Evolutionary conservation across 2,329 filamentous ascomycete species (phyloP).

Genomic region (Coniochaeta ligniaria): DNA sequence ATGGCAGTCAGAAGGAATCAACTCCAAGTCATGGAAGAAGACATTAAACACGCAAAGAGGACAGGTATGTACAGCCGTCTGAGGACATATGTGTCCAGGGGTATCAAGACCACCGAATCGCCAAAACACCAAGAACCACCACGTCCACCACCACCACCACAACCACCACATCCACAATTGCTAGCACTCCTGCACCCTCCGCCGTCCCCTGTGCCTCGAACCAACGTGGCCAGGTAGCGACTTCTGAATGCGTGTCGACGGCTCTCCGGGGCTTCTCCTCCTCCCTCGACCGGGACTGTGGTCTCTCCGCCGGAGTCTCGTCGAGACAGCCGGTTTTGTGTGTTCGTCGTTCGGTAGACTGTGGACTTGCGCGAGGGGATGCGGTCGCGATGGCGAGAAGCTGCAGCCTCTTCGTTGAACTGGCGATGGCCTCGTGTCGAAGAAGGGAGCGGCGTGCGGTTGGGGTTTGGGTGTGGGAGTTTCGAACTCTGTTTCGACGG

Average conservation of each 20-base stretch:
- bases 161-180: slow-evolving; percentile 7
- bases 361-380: slow-evolving; percentile 20
- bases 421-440: slow-evolving; percentile 14
- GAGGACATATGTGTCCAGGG: slow-evolving; percentile 26
- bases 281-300: slow-evolving; percentile 23
- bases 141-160: not conserved
- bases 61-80: slow-evolving; percentile 18
- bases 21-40: not conserved
- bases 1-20: not conserved
- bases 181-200: slow-evolving; percentile 28
- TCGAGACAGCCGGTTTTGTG: slow-evolving; percentile 19
- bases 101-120: not conserved
- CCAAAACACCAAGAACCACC: not conserved
- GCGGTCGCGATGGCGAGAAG: slow-evolving; percentile 17
- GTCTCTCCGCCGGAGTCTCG: slow-evolving; percentile 20
- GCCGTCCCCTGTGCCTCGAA: slow-evolving; percentile 32
- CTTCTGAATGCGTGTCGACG: slow-evolving; percentile 41
- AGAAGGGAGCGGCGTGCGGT: slow-evolving; percentile 13
- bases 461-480: slow-evolving; percentile 19
- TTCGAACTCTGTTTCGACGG: slow-evolving; percentile 10
- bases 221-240: slow-evolving; percentile 30
- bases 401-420: slow-evolving; percentile 23
- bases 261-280: slow-evolving; percentile 38
- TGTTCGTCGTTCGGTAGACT: slow-evolving; percentile 20
- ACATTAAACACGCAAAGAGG: slow-evolving; percentile 1